Conservation (phyloP, 2,329 filamentous ascomycete genomes). For the Cordyceps militaris region DNA sequence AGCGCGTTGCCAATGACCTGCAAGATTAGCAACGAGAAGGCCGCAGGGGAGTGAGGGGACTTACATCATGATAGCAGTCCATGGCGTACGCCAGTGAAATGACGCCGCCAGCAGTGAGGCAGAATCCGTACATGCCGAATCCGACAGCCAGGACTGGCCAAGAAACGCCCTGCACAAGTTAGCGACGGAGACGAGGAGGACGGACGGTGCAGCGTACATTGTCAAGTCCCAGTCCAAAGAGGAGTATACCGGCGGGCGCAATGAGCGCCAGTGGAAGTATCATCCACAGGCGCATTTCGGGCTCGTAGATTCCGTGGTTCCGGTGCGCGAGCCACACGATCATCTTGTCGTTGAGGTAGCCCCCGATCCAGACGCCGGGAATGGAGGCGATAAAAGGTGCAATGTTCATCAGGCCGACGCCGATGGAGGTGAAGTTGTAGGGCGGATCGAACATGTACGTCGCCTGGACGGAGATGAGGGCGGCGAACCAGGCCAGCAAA, state of each 20-base stretch:
- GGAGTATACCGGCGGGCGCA: slow-evolving; percentile 26
- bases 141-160: slow-evolving; percentile 32
- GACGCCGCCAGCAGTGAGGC: slow-evolving; percentile 28
- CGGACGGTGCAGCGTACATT: slow-evolving; percentile 20
- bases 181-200: background rate
- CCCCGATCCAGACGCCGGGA: slow-evolving; percentile 29
- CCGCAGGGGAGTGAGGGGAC: background rate
- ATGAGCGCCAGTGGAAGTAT: slow-evolving; percentile 22
- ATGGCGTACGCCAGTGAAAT: slow-evolving; percentile 28
- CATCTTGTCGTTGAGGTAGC: slow-evolving; percentile 30
- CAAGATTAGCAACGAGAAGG: background rate
- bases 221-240: slow-evolving; percentile 29
- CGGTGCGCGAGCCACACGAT: slow-evolving; percentile 29
- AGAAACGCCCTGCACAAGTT: slow-evolving; percentile 25
- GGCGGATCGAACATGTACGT: slow-evolving; percentile 24
- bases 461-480: slow-evolving; percentile 14
- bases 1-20: slow-evolving; percentile 22
- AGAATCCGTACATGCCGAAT: slow-evolving; percentile 30
- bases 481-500: slow-evolving; percentile 30
- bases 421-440: slow-evolving; percentile 21
- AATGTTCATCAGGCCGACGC: slow-evolving; percentile 22
- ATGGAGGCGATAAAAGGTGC: slow-evolving; percentile 31
- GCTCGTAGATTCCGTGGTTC: slow-evolving; percentile 34
- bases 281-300: slow-evolving; percentile 34
- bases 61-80: slow-evolving; percentile 30